phyloP scores from a whole-genome alignment of 1,139 yeast genomes.

The Nakaseomyces nivariensis region DNA sequence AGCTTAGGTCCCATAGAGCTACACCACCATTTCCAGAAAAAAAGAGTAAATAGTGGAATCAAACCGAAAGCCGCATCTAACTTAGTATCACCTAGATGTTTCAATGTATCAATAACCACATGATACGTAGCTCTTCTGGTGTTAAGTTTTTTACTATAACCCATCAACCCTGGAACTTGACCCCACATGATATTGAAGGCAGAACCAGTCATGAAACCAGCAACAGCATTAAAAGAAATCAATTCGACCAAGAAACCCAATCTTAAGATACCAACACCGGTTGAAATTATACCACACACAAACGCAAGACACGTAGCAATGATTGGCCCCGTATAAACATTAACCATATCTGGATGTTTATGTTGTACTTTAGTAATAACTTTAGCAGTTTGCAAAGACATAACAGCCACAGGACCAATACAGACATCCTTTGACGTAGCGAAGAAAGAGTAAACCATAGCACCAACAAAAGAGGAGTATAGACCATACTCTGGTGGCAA shows the following conservation, averaged over 20 bases:
- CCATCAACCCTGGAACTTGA: conserved; percentile 83
- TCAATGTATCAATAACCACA: conserved; percentile 63
- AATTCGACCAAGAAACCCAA: conserved; percentile 83
- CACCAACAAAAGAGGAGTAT: conserved; percentile 89
- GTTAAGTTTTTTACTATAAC: conserved; percentile 54
- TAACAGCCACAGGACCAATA: conserved; percentile 95
- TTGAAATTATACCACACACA: conserved; percentile 75
- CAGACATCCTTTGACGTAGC: conserved; percentile 95
- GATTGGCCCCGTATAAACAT: conserved; percentile 39
- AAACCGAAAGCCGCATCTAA: conserved; percentile 87
- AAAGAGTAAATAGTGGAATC: conserved; percentile 58
- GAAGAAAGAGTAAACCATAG: conserved; percentile 75
- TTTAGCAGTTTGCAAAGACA: conserved; percentile 80
- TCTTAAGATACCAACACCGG: conserved; percentile 73
- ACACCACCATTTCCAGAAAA: conserved; percentile 52
- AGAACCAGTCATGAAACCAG: conserved; percentile 94
- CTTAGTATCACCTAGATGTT: conserved; percentile 56
- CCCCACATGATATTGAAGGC: conserved; percentile 76
- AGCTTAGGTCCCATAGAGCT: conserved; percentile 46
- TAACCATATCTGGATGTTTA: conserved; percentile 29
- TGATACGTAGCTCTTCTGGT: conserved; percentile 62
- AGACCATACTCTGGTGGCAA: conserved; percentile 77
- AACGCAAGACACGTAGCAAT: conserved; percentile 76
- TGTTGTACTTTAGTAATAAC: conserved; percentile 58
- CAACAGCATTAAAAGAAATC: conserved; percentile 84